Evolutionary conservation across 768 basidiomycete species (phyloP), one percentile per base, ranked within the genome.

Genomic region (Boletus speciosus): DNA sequence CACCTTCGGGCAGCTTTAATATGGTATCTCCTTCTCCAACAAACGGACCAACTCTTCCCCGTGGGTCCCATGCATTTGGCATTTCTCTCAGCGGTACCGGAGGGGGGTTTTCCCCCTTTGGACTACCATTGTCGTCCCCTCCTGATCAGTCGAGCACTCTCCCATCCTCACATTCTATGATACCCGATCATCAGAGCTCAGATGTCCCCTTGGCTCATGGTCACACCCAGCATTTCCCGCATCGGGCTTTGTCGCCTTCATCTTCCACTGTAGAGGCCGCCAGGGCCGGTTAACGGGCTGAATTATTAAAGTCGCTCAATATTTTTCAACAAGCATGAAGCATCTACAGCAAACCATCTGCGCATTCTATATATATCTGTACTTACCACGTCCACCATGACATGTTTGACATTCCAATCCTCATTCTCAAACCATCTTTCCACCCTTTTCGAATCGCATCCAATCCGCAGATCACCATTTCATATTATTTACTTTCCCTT

Each of bases 301-400:
- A 67, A 65, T 70, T 72, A 72, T 71, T 66, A 68, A 69, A 61
- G 51, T 71, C 63, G 65, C 69, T 72, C 66, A 67, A 69, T 71
- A 71, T 70, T 69, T 65, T 64, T 47, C 67, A 68, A 67, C 64
- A 64, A 71, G 69, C 69, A 70, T 65, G 71, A 72, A 72, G 64
- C 69, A 70, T 70, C 70, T 71, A 70, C 67, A 69, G 63, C 71
- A 69, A 64, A 66, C 56, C 65, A 70, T 70, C 71, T 70, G 69
- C 69, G 69, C 69, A 72, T 71, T 67, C 68, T 72, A 70, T 70
- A 70, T 68, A 69, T 70, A 70, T 70, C 66, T 70, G 69, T 70
- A 70, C 69, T 72, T 72, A 70, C 69, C 61, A 70, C 49, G 63
- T 48, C 57, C 51, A 47, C 53, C 67, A 72, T 55, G 62, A 68